Evolutionary conservation across 495 filamentous ascomycete species (phyloP).

Genomic region (Astrocystis sublimbata): DNA sequence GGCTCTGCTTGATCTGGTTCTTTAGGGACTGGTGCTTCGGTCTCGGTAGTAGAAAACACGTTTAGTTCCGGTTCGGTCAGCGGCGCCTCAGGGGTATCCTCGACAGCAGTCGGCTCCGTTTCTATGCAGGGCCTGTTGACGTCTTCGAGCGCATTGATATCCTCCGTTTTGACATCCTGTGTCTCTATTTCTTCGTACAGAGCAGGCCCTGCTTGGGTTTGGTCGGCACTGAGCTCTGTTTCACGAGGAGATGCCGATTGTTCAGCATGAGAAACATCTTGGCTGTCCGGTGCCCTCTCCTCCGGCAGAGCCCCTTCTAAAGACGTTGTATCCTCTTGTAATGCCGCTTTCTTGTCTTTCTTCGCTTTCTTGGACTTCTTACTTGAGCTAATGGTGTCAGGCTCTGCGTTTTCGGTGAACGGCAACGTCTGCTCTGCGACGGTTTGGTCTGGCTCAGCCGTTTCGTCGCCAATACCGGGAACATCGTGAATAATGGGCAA

Average conservation of each 20-base stretch:
- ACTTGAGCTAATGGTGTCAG: constrained; percentile 15
- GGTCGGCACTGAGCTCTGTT: constrained; percentile 2
- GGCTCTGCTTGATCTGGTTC: constrained; percentile 16
- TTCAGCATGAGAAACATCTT: background rate
- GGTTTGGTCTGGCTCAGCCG: background rate
- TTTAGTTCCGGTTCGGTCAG: background rate
- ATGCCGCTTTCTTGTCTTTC: constrained; percentile 18
- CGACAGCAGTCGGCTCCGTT: background rate
- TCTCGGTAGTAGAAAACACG: background rate
- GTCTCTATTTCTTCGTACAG: background rate
- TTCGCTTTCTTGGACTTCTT: constrained; percentile 21
- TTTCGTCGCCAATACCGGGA: background rate
- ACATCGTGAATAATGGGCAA: too few species aligned
- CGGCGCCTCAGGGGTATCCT: background rate
- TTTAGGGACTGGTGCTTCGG: constrained; percentile 9
- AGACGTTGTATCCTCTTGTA: constrained; percentile 9
- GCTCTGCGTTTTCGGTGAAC: background rate
- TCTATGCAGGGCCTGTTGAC: background rate
- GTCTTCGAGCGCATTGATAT: background rate
- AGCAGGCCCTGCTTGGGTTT: background rate
- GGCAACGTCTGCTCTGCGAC: background rate
- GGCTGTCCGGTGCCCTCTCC: background rate
- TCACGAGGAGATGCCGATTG: background rate
- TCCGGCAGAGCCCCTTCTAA: constrained; percentile 6
- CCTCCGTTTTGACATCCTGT: constrained; percentile 3